Evolutionary conservation across 1,284 basidiomycete genomes (phyloP).

Genomic region (Trichosporon sp.): DNA sequence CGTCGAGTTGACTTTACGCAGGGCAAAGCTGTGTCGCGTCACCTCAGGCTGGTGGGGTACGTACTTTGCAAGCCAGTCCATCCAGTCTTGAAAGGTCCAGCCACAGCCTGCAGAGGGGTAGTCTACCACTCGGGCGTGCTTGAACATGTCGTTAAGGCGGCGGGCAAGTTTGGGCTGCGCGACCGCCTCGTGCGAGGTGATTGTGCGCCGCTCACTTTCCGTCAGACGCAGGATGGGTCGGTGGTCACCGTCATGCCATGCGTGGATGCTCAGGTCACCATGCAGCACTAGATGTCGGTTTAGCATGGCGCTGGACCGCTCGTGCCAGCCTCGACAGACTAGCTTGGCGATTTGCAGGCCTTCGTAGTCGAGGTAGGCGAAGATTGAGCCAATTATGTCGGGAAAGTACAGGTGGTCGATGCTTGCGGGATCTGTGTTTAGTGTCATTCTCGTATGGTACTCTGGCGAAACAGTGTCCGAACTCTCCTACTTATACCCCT

Average conservation of each 20-base stretch:
- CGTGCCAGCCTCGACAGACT: background rate
- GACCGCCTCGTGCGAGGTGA: no score
- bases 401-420: background rate
- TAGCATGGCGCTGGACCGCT: background rate
- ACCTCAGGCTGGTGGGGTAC: background rate
- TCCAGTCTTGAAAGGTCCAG: background rate
- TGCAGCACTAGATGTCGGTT: background rate
- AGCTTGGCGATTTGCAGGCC: background rate
- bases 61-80: background rate
- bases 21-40: background rate
- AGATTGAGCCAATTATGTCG: background rate
- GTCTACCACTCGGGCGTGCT: background rate
- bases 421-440: no score
- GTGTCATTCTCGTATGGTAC: no score
- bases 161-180: background rate
- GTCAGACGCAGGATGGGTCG: background rate
- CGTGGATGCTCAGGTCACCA: background rate
- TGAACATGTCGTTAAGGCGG: background rate
- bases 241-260: background rate
- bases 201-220: background rate
- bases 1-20: background rate
- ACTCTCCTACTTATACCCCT: no score
- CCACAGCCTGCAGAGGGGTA: background rate
- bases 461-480: no score
- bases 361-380: background rate